Evolutionary conservation across 805 yeast genomes (phyloP).

Genomic region (Saccharomycopsis microspora): DNA sequence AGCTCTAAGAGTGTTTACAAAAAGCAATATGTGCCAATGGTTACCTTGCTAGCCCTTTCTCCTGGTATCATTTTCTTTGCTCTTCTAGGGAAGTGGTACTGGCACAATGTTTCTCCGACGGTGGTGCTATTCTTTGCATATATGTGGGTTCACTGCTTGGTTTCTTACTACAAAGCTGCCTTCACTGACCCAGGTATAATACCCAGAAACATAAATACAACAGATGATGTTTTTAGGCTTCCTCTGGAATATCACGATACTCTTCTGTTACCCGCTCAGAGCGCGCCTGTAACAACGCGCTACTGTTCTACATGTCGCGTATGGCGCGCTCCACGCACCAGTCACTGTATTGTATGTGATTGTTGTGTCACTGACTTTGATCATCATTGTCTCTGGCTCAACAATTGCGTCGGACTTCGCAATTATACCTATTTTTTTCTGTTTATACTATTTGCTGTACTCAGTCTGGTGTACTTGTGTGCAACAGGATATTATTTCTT

Average conservation of each 20-base stretch:
- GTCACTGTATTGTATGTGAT: slow-evolving; percentile 65
- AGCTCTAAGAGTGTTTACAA: slow-evolving; percentile 26
- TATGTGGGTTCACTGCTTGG: slow-evolving; percentile 38
- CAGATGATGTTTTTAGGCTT: slow-evolving; percentile 25
- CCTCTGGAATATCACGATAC: slow-evolving; percentile 50
- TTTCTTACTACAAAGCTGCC: slow-evolving; percentile 41
- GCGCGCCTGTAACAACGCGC: slow-evolving; percentile 31
- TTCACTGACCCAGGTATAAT: slow-evolving; percentile 60
- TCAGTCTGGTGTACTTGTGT: slow-evolving; percentile 23
- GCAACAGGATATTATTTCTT: slow-evolving; percentile 25
- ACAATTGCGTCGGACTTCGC: slow-evolving; percentile 67
- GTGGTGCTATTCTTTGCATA: slow-evolving; percentile 47
- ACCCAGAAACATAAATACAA: slow-evolving; percentile 56
- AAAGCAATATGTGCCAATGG: slow-evolving; percentile 29
- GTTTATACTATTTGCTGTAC: slow-evolving; percentile 31
- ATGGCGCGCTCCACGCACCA: slow-evolving; percentile 70
- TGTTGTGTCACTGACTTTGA: slow-evolving; percentile 54
- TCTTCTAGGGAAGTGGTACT: slow-evolving; percentile 39
- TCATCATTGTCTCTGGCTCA: slow-evolving; percentile 60
- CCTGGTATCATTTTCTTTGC: slow-evolving; percentile 46
- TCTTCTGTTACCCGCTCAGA: slow-evolving; percentile 35
- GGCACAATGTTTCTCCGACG: slow-evolving; percentile 47
- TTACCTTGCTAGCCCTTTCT: slow-evolving; percentile 25
- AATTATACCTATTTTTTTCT: slow-evolving; percentile 53
- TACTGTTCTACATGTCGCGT: slow-evolving; percentile 56